A percentile compares a stretch with the other conserved stretches of the same genome.
phyloP scores from a whole-genome alignment of 257 asterid genomes.

The Forsythia viridissima region DNA sequence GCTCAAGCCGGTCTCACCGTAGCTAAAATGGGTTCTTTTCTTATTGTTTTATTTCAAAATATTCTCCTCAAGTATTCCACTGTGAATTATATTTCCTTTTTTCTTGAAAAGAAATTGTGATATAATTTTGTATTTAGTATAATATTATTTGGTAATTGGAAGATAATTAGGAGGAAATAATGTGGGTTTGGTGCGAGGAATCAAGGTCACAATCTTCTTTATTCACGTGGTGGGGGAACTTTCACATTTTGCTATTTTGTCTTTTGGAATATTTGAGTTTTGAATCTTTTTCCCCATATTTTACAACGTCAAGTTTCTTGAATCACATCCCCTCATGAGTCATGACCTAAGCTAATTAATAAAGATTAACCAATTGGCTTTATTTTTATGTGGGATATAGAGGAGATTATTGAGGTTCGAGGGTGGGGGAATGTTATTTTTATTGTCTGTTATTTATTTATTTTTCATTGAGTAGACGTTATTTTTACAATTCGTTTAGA shows the following conservation, averaged over 20 bases:
- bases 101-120: conserved; percentile 12
- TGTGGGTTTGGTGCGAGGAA: conserved; percentile 44
- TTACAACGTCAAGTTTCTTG: background rate
- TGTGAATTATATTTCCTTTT: conserved; percentile 37
- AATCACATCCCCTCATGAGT: background rate
- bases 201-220: conserved; percentile 44
- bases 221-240: conserved; percentile 49
- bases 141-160: conserved; percentile 14
- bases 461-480: too few relatives aligned
- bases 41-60: background rate
- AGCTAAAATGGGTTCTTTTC: conserved; percentile 28
- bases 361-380: background rate
- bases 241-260: conserved; percentile 30
- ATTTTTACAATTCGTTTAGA: too few relatives aligned
- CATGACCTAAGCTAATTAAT: background rate
- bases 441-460: too few relatives aligned
- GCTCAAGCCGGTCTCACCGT: conserved; percentile 41
- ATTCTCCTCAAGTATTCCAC: conserved; percentile 35
- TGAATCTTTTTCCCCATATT: conserved; percentile 19
- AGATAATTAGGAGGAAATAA: conserved; percentile 29
- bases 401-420: too few relatives aligned
- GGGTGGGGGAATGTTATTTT: too few relatives aligned
- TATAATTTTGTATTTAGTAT: conserved; percentile 24
- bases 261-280: conserved; percentile 21
- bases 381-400: background rate